Evolutionary conservation across 1,139 yeast species (phyloP).

Genomic region (Lodderomyces elongisporus): DNA sequence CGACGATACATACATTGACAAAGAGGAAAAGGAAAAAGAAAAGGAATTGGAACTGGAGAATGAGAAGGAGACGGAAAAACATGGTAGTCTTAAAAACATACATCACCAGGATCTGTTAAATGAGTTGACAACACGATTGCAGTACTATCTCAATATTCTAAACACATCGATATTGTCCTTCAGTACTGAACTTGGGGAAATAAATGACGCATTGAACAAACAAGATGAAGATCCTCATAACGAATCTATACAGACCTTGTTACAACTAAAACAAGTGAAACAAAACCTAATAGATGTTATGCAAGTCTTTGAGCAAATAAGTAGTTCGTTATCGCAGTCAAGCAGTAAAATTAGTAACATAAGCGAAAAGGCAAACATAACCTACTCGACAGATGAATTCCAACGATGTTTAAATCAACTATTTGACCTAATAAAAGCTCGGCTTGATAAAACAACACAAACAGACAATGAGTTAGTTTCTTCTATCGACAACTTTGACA

Average conservation of each 20-base stretch:
- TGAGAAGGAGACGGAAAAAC: no score
- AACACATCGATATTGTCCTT: slow-evolving; percentile 53
- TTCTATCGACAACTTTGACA: slow-evolving; percentile 40
- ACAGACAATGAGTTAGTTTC: slow-evolving; percentile 20
- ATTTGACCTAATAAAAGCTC: slow-evolving; percentile 26
- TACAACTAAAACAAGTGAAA: slow-evolving; percentile 40
- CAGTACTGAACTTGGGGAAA: slow-evolving; percentile 40
- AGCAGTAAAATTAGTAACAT: no score
- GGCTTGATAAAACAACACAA: slow-evolving; percentile 6
- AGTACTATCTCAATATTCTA: slow-evolving; percentile 58
- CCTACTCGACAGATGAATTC: slow-evolving; percentile 24
- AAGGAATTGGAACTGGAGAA: no score
- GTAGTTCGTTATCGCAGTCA: slow-evolving; percentile 12
- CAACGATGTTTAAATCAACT: slow-evolving; percentile 35
- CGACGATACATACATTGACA: slow-evolving; percentile 5
- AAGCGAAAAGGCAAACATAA: slow-evolving; percentile 1
- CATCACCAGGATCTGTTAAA: neutral
- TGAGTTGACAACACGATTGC: slow-evolving; percentile 41
- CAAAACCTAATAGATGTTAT: slow-evolving; percentile 42
- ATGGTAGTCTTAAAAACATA: no score
- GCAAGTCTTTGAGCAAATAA: slow-evolving; percentile 38
- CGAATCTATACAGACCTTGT: slow-evolving; percentile 34
- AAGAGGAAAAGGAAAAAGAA: slow-evolving; percentile 5
- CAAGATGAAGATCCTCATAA: slow-evolving; percentile 8
- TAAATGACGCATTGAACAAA: slow-evolving; percentile 17